A percentile compares a stretch with the other conserved stretches of the same genome.
Evolutionary conservation across 2,329 filamentous ascomycete species (phyloP).

Genomic region (Diaporthe eres): DNA sequence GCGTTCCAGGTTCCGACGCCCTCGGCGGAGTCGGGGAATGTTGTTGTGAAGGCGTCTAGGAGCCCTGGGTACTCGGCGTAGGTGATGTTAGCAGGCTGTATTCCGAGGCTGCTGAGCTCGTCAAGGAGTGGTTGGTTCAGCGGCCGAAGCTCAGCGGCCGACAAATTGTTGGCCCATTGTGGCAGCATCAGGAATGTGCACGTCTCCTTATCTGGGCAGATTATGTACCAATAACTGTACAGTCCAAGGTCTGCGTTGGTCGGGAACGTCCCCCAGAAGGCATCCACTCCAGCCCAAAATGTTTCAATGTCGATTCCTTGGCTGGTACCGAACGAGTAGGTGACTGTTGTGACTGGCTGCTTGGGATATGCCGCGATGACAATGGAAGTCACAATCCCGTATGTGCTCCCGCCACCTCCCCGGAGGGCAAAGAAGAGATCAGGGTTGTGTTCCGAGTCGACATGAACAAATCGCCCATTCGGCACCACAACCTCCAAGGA

Average conservation of each 20-base stretch:
- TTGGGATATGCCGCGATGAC: slow-evolving; percentile 45
- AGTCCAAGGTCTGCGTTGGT: slow-evolving; percentile 47
- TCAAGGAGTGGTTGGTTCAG: slow-evolving; percentile 56
- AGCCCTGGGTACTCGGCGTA: slow-evolving; percentile 48
- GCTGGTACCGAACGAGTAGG: slow-evolving; percentile 55
- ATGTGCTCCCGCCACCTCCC: slow-evolving; percentile 60
- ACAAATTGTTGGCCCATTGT: slow-evolving; percentile 40
- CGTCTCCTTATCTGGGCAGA: slow-evolving; percentile 40
- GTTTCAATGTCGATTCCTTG: slow-evolving; percentile 56
- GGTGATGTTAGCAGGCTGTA: slow-evolving; percentile 45
- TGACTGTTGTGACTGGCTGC: slow-evolving; percentile 45
- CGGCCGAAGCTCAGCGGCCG: background rate
- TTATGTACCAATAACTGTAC: slow-evolving; percentile 51
- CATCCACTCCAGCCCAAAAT: slow-evolving; percentile 51
- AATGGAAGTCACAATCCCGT: slow-evolving; percentile 53
- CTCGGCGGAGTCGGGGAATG: slow-evolving; percentile 47
- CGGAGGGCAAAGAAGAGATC: slow-evolving; percentile 66
- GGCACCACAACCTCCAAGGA: slow-evolving; percentile 63
- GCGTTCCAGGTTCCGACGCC: slow-evolving; percentile 55
- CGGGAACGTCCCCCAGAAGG: slow-evolving; percentile 49
- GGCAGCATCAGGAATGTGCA: slow-evolving; percentile 46
- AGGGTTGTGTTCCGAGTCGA: slow-evolving; percentile 54
- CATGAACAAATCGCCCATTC: slow-evolving; percentile 59
- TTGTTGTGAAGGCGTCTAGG: slow-evolving; percentile 47
- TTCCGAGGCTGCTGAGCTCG: slow-evolving; percentile 56